Percentiles rank a stretch among this genome's conserved stretches.
Conservation (phyloP, 192 early-diverging fungal genomes). For the Mortierella antarctica region DNA sequence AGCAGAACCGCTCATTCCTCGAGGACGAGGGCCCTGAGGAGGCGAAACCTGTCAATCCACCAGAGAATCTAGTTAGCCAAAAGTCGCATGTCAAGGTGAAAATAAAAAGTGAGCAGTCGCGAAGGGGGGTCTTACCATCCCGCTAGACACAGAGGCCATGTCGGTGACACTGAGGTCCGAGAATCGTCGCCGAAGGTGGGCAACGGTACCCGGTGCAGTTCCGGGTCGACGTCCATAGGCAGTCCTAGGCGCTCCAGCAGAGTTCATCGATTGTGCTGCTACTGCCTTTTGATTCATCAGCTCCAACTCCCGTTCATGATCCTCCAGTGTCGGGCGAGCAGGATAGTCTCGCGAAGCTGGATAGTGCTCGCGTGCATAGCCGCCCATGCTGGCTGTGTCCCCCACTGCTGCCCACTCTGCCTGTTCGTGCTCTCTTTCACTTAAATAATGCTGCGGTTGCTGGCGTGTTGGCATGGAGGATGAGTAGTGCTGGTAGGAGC, state of each 20-base stretch:
- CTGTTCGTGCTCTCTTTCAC: slow-evolving; percentile 20
- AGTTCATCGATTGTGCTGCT: neutral
- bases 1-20: slow-evolving; percentile 30
- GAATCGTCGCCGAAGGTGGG: slow-evolving; percentile 28
- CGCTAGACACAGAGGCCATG: neutral
- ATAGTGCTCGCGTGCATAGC: slow-evolving; percentile 45
- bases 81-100: neutral
- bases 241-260: neutral
- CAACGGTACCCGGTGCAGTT: slow-evolving; percentile 33
- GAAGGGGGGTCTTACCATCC: slow-evolving; percentile 4
- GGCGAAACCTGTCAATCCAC: neutral
- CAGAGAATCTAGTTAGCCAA: neutral
- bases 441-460: neutral
- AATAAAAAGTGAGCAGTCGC: neutral
- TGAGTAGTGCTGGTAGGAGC: slow-evolving; percentile 33
- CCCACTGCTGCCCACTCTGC: slow-evolving; percentile 27
- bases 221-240: slow-evolving; percentile 20
- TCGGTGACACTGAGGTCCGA: slow-evolving; percentile 38
- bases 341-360: slow-evolving; percentile 32
- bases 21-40: slow-evolving; percentile 16
- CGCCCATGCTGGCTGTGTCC: slow-evolving; percentile 9
- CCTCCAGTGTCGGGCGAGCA: slow-evolving; percentile 32
- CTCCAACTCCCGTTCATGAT: slow-evolving; percentile 37
- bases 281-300: slow-evolving; percentile 33
- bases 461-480: slow-evolving; percentile 33